Percentiles rank a stretch among this genome's conserved stretches.
phyloP scores from a whole-genome alignment of 2,329 filamentous ascomycete species.

The Lecanicillium sp. region DNA sequence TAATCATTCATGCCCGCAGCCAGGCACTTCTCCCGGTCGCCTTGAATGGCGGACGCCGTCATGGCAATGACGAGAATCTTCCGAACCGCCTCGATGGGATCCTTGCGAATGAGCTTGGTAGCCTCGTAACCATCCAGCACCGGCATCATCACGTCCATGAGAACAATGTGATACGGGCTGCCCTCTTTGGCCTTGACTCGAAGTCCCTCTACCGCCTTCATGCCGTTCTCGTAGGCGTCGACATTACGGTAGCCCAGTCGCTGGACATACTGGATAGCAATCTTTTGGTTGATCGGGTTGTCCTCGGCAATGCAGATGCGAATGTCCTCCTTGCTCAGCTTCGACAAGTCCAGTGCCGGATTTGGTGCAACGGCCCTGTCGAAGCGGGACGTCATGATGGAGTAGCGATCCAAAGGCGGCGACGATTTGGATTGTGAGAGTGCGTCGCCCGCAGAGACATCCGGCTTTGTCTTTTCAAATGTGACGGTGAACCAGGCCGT shows the following conservation, averaged over 20 bases:
- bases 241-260: conserved; percentile 75
- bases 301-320: conserved; percentile 92
- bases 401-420: conserved; percentile 27
- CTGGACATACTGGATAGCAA: conserved; percentile 83
- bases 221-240: conserved; percentile 83
- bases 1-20: conserved; percentile 98
- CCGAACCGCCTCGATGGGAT: conserved; percentile 67
- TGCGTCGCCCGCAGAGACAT: conserved; percentile 50
- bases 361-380: conserved; percentile 32
- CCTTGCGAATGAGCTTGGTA: conserved; percentile 72
- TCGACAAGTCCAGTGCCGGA: conserved; percentile 58
- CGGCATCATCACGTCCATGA: conserved; percentile 98
- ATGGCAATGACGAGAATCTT: conserved; percentile 92
- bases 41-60: conserved; percentile 92
- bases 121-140: conserved; percentile 89
- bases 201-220: conserved; percentile 82
- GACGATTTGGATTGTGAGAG: conserved; percentile 29
- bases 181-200: conserved; percentile 63
- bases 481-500: conserved; percentile 72
- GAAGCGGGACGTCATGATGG: conserved; percentile 18
- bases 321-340: conserved; percentile 68
- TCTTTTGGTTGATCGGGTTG: conserved; percentile 90
- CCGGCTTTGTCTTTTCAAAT: conserved; percentile 71
- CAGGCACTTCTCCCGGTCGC: conserved; percentile 91
- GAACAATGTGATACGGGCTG: conserved; percentile 76